These are phyloP conservation scores for Penicillium sclerotigenum DNA, from an alignment of 2,329 filamentous ascomycete species.

Conservation along the genomic window DNA sequence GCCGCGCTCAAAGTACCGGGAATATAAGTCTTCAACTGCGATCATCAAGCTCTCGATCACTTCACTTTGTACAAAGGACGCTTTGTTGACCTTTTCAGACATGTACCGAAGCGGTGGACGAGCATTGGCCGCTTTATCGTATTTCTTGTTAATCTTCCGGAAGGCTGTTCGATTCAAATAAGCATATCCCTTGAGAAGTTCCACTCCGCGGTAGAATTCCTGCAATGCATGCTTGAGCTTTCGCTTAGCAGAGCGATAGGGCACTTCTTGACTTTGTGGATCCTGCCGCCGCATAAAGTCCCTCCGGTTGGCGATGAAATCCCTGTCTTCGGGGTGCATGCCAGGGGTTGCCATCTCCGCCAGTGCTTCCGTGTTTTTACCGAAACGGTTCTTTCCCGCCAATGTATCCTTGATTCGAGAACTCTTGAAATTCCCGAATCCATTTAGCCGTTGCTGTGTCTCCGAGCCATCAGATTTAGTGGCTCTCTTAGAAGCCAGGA, in stretches of 20 bases:
- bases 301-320: constrained; percentile 34
- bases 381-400: constrained; percentile 48
- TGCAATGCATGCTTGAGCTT: constrained; percentile 89
- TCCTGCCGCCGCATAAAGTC: constrained; percentile 51
- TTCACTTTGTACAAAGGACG: constrained; percentile 89
- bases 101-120: constrained; percentile 77
- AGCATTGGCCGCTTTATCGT: constrained; percentile 83
- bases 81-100: constrained; percentile 83
- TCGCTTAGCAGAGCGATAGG: constrained; percentile 82
- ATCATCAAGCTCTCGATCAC: constrained; percentile 76
- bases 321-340: constrained; percentile 30
- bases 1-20: constrained; percentile 88
- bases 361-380: constrained; percentile 56
- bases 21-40: constrained; percentile 84
- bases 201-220: constrained; percentile 88
- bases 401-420: constrained; percentile 41
- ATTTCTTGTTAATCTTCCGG: constrained; percentile 98
- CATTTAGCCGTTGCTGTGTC: constrained; percentile 20
- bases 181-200: constrained; percentile 87
- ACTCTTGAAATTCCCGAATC: constrained; percentile 25
- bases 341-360: constrained; percentile 44
- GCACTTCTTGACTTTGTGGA: constrained; percentile 56
- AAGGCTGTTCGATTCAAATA: constrained; percentile 89
- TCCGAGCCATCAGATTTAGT: constrained; percentile 23
- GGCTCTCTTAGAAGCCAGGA: constrained; percentile 50